Conservation (phyloP, 208 protist species). For the Leishmania aethiopica region DNA sequence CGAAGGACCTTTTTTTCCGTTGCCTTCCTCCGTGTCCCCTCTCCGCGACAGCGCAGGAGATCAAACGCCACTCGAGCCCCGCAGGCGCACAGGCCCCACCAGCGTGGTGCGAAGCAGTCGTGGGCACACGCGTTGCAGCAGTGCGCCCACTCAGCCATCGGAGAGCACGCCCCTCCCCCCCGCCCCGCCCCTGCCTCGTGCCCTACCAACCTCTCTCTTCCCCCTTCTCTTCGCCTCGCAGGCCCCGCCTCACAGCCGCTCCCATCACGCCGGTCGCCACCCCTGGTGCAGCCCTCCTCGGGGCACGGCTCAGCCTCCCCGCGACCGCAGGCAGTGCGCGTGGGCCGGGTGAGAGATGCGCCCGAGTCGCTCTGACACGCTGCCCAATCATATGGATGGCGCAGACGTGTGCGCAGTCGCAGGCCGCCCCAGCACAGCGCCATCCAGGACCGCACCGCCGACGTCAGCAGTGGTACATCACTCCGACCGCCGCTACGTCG, state of each 20-base stretch:
- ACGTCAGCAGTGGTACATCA: not conserved
- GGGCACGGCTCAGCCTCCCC: too few species aligned
- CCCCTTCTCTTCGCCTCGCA: not conserved
- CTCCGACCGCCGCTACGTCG: not conserved
- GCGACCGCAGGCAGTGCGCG: too few species aligned
- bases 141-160: not conserved
- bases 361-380: too few species aligned
- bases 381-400: too few species aligned
- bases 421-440: too few species aligned
- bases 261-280: too few species aligned
- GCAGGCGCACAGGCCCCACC: not conserved
- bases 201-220: too few species aligned
- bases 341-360: too few species aligned
- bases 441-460: not conserved
- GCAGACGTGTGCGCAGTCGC: too few species aligned
- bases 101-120: not conserved
- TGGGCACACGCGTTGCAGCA: not conserved
- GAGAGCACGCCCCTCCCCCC: not conserved
- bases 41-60: not conserved
- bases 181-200: too few species aligned
- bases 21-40: too few species aligned
- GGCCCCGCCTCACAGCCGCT: not conserved
- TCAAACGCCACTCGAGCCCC: not conserved
- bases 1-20: not conserved
- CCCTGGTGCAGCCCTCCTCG: too few species aligned